Evolutionary conservation across 106 monocot species (phyloP), one percentile per base, ranked within the genome.

Genomic region (Apostasia ramifera): DNA sequence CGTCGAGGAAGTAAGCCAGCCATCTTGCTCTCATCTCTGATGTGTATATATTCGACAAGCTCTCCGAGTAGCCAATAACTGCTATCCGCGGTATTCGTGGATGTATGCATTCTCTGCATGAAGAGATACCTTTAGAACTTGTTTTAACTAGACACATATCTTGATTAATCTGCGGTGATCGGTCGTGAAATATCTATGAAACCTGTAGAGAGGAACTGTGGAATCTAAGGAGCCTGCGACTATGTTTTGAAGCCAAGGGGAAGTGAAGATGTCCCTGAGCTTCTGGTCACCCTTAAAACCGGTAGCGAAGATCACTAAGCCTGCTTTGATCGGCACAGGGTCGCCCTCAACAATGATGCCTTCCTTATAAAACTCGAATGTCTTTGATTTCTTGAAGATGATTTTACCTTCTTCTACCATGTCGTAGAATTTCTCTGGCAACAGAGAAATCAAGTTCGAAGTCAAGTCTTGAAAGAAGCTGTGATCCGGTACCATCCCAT

Each of bases 391-490:
- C 71, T 70, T 87, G 7, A 84, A n/a, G 8, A 87, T 45, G 44
- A 91, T 80, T 70, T 82, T 91, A 4, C 91, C 87, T 76, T 91
- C 82, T 47, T 82, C 87, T 40, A 91, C 80, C 59, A 15, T 81
- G 3, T 82, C 76, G 51, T 91, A 91, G 65, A 87, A 86, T 0
- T 87, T 84, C 0, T 82, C 77, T 0, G 87, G 87, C 43, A 81
- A 38, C 3, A 84, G n/a, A 6, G 78, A 55, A 1, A 79, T 10
- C 46, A 68, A 15, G 42, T 76, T 77, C 47, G 79, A 50, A 14
- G 68, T 9, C 5, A 87, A 41, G 1, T 73, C 77, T 49, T 81
- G 69, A 43, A 67, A 76, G 68, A 87, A 77, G 50, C 77, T 80
- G 5, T 91, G 79, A 0, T 82, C 78, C 13, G 91, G 91, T 41